phyloP scores from a whole-genome alignment of 2,329 filamentous ascomycete species.

The Pyrenophora tritici-repentis region DNA sequence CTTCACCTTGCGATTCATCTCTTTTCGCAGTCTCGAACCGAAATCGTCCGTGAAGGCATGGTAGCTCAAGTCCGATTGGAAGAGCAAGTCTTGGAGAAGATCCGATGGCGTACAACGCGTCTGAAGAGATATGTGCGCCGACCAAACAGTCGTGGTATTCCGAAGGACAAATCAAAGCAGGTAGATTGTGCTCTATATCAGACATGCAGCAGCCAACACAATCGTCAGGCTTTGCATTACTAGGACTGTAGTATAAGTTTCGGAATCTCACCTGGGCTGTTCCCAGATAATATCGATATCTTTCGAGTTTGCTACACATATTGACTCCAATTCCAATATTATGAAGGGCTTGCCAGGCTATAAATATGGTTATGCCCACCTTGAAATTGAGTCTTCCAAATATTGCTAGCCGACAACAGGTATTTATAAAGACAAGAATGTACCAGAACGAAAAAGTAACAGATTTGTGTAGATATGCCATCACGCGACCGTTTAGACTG shows the following conservation, averaged over 20 bases:
- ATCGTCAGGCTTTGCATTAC: conserved; percentile 2
- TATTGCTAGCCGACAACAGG: too few relatives aligned
- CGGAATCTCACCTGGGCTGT: conserved; percentile 8
- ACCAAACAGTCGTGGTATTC: conserved; percentile 2
- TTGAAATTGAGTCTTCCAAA: conserved; percentile 2
- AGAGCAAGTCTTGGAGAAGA: conserved; percentile 8
- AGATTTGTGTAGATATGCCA: conserved; percentile 4
- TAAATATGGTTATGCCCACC: conserved; percentile 6
- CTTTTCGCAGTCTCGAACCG: conserved; percentile 9
- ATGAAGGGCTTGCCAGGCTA: neutral
- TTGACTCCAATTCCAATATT: neutral
- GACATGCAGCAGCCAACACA: conserved; percentile 12
- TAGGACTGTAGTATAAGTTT: conserved; percentile 13
- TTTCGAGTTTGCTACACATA: conserved; percentile 5
- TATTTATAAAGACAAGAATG: conserved; percentile 5
- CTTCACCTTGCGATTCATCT: neutral
- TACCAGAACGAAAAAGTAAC: neutral
- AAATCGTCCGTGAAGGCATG: conserved; percentile 14
- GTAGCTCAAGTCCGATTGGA: conserved; percentile 4
- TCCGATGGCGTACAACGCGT: conserved; percentile 8
- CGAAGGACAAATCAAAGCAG: conserved; percentile 8
- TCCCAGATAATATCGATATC: conserved; percentile 11
- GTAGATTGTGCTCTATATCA: conserved; percentile 16
- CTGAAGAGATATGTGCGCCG: neutral
- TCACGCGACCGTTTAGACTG: conserved; percentile 2